Evolutionary conservation across 352 stramenopile genomes (phyloP).

Genomic region (Globisporangium radiosum): DNA sequence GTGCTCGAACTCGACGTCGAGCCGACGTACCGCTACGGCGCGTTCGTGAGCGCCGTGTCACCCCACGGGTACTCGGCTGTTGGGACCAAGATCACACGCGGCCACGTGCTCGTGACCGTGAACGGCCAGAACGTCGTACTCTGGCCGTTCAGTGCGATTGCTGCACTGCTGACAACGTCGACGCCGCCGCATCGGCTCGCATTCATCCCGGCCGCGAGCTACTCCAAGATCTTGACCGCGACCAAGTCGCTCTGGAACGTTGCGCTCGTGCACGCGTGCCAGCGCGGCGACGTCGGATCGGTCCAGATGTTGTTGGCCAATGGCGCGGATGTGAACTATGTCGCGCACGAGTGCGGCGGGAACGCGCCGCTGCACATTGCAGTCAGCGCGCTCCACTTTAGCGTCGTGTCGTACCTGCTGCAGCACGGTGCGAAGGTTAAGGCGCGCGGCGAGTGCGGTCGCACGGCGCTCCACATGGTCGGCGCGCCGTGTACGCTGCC

Average conservation of each 20-base stretch:
- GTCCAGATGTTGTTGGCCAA: slow-evolving; percentile 87
- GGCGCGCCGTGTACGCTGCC: slow-evolving; percentile 59
- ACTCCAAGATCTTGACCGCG: slow-evolving; percentile 84
- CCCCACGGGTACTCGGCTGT: slow-evolving; percentile 66
- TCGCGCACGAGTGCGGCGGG: slow-evolving; percentile 71
- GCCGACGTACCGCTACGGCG: slow-evolving; percentile 79
- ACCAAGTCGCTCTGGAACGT: slow-evolving; percentile 89
- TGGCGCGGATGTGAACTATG: slow-evolving; percentile 83
- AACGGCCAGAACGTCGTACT: slow-evolving; percentile 86
- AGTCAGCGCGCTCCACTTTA: slow-evolving; percentile 76
- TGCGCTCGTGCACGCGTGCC: slow-evolving; percentile 80
- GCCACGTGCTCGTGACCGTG: slow-evolving; percentile 76
- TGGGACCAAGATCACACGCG: slow-evolving; percentile 63
- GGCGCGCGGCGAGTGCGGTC: slow-evolving; percentile 56
- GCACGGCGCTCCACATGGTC: slow-evolving; percentile 75
- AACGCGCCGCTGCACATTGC: slow-evolving; percentile 79
- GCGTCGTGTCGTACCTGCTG: slow-evolving; percentile 82
- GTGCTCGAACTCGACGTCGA: slow-evolving; percentile 80
- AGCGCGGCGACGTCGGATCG: slow-evolving; percentile 74
- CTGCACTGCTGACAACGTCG: slow-evolving; percentile 55
- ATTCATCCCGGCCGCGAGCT: slow-evolving; percentile 80
- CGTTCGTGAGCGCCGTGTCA: slow-evolving; percentile 72
- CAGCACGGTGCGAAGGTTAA: slow-evolving; percentile 82
- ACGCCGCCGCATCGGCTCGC: slow-evolving; percentile 65
- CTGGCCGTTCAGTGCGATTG: slow-evolving; percentile 76